Evolutionary conservation across 345 rosid species (phyloP).

Genomic region (Balakata baccata): DNA sequence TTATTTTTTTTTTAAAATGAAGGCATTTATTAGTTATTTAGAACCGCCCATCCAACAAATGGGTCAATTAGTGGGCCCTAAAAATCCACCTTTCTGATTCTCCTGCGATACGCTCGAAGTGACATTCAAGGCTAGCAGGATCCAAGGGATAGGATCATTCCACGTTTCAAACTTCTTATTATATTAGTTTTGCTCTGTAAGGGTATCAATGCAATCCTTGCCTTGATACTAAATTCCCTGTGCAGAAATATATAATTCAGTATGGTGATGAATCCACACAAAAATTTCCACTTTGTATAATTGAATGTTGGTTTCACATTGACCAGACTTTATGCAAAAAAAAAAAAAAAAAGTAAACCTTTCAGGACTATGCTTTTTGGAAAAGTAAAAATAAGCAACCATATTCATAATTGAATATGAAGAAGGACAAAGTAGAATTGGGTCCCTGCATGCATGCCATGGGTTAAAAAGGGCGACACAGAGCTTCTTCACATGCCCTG

Average conservation of each 20-base stretch:
- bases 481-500: slow-evolving; percentile 31
- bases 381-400: background rate
- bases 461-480: background rate
- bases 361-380: background rate
- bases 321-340: background rate
- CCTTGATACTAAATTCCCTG: background rate
- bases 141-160: background rate
- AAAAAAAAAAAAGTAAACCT: too few relatives aligned
- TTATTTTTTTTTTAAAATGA: too few relatives aligned
- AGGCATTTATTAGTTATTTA: background rate
- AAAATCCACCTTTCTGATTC: slow-evolving; percentile 15
- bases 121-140: background rate
- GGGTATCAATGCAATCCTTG: background rate
- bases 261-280: too few relatives aligned
- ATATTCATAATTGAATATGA: background rate
- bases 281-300: too few relatives aligned
- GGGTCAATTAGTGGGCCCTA: slow-evolving; percentile 14
- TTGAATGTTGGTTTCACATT: too few relatives aligned
- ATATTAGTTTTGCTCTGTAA: background rate
- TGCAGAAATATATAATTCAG: too few relatives aligned
- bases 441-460: slow-evolving; percentile 13
- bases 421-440: background rate
- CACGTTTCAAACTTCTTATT: background rate
- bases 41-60: background rate
- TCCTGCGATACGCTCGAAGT: background rate